A percentile compares a stretch with the other conserved stretches of the same genome.
These are phyloP conservation scores for Alternaria ventricosa DNA, from an alignment of 2,329 filamentous ascomycete genomes.

Conservation along the genomic window DNA sequence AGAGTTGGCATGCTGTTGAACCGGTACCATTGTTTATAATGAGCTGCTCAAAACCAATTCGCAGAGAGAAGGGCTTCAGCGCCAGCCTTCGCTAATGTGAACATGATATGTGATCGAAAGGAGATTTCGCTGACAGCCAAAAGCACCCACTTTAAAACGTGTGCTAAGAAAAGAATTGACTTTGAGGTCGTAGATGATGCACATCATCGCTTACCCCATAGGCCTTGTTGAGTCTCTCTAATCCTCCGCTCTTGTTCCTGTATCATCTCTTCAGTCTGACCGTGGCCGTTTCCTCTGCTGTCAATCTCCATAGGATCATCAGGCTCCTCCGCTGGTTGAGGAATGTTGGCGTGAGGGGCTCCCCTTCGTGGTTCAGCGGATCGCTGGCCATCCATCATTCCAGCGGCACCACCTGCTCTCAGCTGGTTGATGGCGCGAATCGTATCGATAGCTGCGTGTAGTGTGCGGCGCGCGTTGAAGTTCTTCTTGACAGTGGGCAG, in stretches of 20 bases:
- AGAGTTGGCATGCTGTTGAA: background rate
- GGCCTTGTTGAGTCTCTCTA: slow-evolving; percentile 63
- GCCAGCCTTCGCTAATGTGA: background rate
- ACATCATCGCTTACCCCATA: slow-evolving; percentile 56
- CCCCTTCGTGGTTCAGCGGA: slow-evolving; percentile 59
- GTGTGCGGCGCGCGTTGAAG: slow-evolving; percentile 69
- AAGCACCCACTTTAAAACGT: background rate
- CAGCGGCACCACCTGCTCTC: slow-evolving; percentile 63
- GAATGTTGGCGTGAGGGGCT: slow-evolving; percentile 42
- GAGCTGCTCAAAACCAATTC: background rate
- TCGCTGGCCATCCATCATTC: slow-evolving; percentile 67
- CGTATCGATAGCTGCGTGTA: slow-evolving; percentile 72
- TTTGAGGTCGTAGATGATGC: background rate
- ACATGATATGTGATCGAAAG: background rate
- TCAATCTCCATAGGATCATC: slow-evolving; percentile 57
- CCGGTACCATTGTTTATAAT: background rate
- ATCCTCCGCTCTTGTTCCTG: slow-evolving; percentile 65
- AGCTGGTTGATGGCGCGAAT: slow-evolving; percentile 73
- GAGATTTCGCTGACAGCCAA: background rate
- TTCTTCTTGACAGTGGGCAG: slow-evolving; percentile 73
- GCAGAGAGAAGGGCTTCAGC: background rate
- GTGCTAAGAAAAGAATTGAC: background rate
- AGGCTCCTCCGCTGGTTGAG: slow-evolving; percentile 41
- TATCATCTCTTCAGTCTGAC: slow-evolving; percentile 69
- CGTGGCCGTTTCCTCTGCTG: slow-evolving; percentile 63